Percentiles rank a stretch among this genome's conserved stretches.
These are phyloP conservation scores for Filobasidium floriforme DNA, from an alignment of 768 basidiomycete genomes.

Conservation along the genomic window DNA sequence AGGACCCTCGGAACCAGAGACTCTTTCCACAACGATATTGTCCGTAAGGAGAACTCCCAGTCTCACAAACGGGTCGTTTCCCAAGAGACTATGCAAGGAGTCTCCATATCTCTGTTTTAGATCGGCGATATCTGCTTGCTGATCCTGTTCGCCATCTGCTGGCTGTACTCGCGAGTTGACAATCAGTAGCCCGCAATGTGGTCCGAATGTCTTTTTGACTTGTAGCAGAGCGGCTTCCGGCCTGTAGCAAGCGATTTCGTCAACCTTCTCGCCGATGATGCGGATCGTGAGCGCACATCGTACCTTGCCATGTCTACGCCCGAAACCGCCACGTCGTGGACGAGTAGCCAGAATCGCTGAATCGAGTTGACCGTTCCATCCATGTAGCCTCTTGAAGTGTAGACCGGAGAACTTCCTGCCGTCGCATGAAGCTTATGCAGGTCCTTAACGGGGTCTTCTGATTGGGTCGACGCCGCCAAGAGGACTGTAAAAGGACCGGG, in stretches of 20 bases:
- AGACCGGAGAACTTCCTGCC: conserved; percentile 23
- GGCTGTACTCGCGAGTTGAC: conserved; percentile 33
- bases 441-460: conserved; percentile 35
- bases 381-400: conserved; percentile 35
- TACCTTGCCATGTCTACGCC: conserved; percentile 29
- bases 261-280: not conserved
- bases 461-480: conserved; percentile 38
- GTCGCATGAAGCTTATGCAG: conserved; percentile 32
- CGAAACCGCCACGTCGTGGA: conserved; percentile 39
- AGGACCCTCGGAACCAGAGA: not conserved
- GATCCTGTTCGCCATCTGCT: not conserved
- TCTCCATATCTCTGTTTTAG: not conserved
- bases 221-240: conserved; percentile 35
- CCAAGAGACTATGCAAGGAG: conserved; percentile 1
- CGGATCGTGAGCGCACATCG: conserved; percentile 22
- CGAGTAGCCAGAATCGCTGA: conserved; percentile 39
- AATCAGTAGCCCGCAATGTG: conserved; percentile 42
- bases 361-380: conserved; percentile 28
- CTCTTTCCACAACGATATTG: conserved; percentile 8
- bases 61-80: conserved; percentile 18
- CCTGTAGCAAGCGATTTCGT: conserved; percentile 17
- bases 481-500: conserved; percentile 24
- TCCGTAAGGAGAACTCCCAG: conserved; percentile 10
- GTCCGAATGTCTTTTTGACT: conserved; percentile 43
- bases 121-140: not conserved